Evolutionary conservation across 139 green algal genomes (phyloP), one percentile per base, ranked within the genome.

Genomic region (Gonium pectorale): DNA sequence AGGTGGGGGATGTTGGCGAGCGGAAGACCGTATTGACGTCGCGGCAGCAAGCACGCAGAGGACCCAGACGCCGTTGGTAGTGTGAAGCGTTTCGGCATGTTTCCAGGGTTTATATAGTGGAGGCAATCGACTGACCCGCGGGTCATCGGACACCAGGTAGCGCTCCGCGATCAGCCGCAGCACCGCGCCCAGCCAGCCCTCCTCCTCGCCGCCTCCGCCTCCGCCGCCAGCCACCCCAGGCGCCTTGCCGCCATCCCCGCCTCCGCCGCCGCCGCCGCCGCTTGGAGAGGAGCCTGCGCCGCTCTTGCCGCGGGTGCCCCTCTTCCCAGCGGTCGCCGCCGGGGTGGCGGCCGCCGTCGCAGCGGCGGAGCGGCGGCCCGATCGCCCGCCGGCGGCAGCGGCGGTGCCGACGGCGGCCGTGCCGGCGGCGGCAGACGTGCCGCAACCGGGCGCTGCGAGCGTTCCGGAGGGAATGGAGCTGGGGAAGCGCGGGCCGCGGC

Each of bases 101-200:
- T n/a, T n/a, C n/a, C n/a, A n/a, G n/a, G n/a, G n/a, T n/a, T n/a
- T n/a, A n/a, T n/a, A n/a, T n/a, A n/a, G n/a, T n/a, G n/a, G n/a
- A n/a, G n/a, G n/a, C n/a, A n/a, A n/a, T n/a, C 56, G 19, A 66
- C 49, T 56, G 13, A 83, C 77, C 77, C 7, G 27, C 15, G 44
- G 26, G 51, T 83, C 77, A 0, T 37, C 31, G 5, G 77, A 73
- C 31, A 83, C 41, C 60, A 83, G 43, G 62, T 83, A 83, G 29
- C 44, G 31, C 27, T 83, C 60, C 75, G 59, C 41, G 41, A 83
- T 72, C 59, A 83, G 40, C 59, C 43, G 75, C 54, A 83, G 40
- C 40, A 83, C 56, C 3, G 41, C 49, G 31, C 46, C 41, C 59
- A 83, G 59, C 75, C 75, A 83, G 2, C 35, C 33, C 13, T 15